phyloP scores from a whole-genome alignment of 179 eudicot species.

The Corrigiola litoralis region DNA sequence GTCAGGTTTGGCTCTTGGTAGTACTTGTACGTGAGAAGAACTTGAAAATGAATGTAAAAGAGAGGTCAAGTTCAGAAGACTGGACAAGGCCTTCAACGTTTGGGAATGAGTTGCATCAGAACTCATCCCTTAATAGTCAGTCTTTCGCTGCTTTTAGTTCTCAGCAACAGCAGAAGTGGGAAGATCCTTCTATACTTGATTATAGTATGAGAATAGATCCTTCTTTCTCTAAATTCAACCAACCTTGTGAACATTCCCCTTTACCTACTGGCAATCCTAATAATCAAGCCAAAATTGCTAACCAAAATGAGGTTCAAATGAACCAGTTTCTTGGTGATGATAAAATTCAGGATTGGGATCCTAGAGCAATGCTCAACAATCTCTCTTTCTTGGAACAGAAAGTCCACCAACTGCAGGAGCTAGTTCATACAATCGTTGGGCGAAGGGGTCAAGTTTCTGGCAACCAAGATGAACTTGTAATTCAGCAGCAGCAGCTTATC shows the following conservation, averaged over 20 bases:
- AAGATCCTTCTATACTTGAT: constrained; percentile 43
- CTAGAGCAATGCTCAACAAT: constrained; percentile 60
- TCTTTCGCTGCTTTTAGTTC: constrained; percentile 25
- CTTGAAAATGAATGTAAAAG: constrained; percentile 43
- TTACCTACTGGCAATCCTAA: constrained; percentile 20
- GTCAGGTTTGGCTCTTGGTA: constrained; percentile 19
- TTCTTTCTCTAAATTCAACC: constrained; percentile 41
- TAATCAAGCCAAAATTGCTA: constrained; percentile 30
- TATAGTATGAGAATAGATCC: constrained; percentile 31
- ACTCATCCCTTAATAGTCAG: constrained; percentile 32
- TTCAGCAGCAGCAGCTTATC: constrained; percentile 76
- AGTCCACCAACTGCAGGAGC: constrained; percentile 83
- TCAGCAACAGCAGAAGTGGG: constrained; percentile 47
- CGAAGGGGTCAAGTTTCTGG: constrained; percentile 37
- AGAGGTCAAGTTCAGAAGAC: constrained; percentile 32
- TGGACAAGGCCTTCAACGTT: constrained; percentile 40
- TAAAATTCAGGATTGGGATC: constrained; percentile 60
- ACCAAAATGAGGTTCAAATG: constrained; percentile 36
- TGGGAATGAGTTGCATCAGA: constrained; percentile 26
- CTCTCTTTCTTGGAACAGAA: constrained; percentile 82
- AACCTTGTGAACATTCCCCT: constrained; percentile 26
- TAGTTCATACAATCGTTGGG: constrained; percentile 52
- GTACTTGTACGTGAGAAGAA: background rate
- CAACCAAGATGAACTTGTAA: constrained; percentile 45
- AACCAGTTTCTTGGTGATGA: constrained; percentile 30